Conservation (phyloP, 352 stramenopile species). For the Lagenidium sp. region DNA sequence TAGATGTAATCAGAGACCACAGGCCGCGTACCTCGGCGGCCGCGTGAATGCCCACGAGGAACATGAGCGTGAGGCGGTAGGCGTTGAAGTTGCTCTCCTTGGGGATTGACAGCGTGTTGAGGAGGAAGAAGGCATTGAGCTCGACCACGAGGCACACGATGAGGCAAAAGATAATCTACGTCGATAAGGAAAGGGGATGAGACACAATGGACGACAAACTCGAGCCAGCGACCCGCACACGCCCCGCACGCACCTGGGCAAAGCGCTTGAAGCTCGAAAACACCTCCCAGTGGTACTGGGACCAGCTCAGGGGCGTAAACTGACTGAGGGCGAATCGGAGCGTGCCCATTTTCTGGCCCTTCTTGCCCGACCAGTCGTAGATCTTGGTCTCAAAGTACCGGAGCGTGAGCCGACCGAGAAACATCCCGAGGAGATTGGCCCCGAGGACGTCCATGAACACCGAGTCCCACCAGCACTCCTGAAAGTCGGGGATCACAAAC, state of each 20-base stretch:
- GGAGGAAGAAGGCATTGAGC: slow-evolving; percentile 92
- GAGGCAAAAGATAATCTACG: slow-evolving; percentile 76
- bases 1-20: neutral
- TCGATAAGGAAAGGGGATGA: too few species aligned
- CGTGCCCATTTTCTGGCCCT: slow-evolving; percentile 57
- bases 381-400: slow-evolving; percentile 79
- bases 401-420: slow-evolving; percentile 59
- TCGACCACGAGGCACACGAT: slow-evolving; percentile 83
- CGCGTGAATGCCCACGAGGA: slow-evolving; percentile 71
- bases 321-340: slow-evolving; percentile 68
- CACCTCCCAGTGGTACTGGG: slow-evolving; percentile 87
- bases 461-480: slow-evolving; percentile 94
- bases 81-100: slow-evolving; percentile 85
- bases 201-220: too few species aligned
- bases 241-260: slow-evolving; percentile 29
- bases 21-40: slow-evolving; percentile 46
- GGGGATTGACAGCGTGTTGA: slow-evolving; percentile 81
- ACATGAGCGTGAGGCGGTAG: slow-evolving; percentile 67
- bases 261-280: slow-evolving; percentile 90
- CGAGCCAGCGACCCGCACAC: too few species aligned
- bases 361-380: slow-evolving; percentile 86
- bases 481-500: slow-evolving; percentile 90
- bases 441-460: slow-evolving; percentile 88
- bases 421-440: slow-evolving; percentile 89
- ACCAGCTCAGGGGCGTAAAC: slow-evolving; percentile 86